Evolutionary conservation across 1,284 basidiomycete genomes (phyloP), one percentile per base, ranked within the genome.

Genomic region (Cryptococcus depauperatus): DNA sequence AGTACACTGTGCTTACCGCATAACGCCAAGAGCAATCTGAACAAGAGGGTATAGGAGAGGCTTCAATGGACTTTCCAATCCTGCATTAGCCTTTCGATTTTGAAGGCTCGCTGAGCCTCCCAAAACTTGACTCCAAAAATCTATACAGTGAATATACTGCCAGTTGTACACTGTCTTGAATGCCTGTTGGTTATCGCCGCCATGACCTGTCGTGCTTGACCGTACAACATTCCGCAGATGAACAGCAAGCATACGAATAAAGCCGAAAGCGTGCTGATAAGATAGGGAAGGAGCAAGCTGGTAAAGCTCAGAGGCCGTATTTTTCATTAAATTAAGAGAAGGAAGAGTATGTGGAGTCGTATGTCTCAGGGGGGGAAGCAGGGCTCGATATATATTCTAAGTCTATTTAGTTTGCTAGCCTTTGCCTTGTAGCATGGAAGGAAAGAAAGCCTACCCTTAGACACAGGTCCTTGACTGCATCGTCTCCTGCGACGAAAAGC

Each of bases 311-410:
- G 85, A 84, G 0, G 92, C 92, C 2, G 90, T 87, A 71, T 98
- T 97, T 73, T 99, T 99, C 89, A 97, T 95, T 34, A 98, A 73
- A 62, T 88, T 95, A 70, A 98, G 85, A 4, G 84, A 81, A n/a
- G 92, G 90, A 11, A 98, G 76, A 1, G 85, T 92, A 73, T 95
- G 83, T 2, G 81, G 76, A 42, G 78, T 86, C 4, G 90, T 95
- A 16, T 82, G 80, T 65, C 89, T 58, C 21, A 64, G 82, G 8
- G 82, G 82, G 18, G 86, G 81, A 41, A 96, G 79, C 27, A 96
- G 75, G 3, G 84, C 79, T 42, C 87, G 77, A 72, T 97, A 97
- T 14, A 56, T 83, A 51, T 83, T 84, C 84, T 91, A 52, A 21
- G n/a, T n/a, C n/a, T n/a, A n/a, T n/a, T n/a, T n/a, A n/a, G n/a